These are phyloP conservation scores for Acidiella bohemica DNA, from an alignment of 495 filamentous ascomycete genomes.

Conservation along the genomic window DNA sequence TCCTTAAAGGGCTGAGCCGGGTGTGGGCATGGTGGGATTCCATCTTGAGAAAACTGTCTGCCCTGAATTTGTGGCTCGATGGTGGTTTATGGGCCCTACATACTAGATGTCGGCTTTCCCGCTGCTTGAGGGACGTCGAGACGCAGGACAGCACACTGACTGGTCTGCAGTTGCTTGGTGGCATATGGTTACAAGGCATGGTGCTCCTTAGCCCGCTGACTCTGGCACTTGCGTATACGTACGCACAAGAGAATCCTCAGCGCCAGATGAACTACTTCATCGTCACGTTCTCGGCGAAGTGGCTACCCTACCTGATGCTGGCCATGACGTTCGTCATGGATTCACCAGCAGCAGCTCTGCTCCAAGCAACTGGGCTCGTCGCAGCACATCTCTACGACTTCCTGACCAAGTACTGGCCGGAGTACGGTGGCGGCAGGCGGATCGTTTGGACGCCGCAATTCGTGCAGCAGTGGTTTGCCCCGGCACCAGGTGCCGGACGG, in stretches of 20 bases:
- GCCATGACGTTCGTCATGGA: conserved; percentile 48
- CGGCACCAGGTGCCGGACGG: conserved; percentile 26
- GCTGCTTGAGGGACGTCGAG: neutral
- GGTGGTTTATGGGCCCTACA: conserved; percentile 54
- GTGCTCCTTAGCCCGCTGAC: conserved; percentile 45
- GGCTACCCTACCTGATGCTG: conserved; percentile 64
- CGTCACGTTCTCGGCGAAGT: conserved; percentile 60
- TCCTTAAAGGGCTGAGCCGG: conserved; percentile 51
- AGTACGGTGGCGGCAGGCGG: conserved; percentile 66
- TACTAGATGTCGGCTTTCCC: conserved; percentile 24
- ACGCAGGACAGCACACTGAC: conserved; percentile 3
- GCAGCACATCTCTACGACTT: conserved; percentile 83
- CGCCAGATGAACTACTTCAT: conserved; percentile 57
- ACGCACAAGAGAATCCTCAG: conserved; percentile 66
- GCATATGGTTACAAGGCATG: conserved; percentile 11
- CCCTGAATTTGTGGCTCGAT: conserved; percentile 58
- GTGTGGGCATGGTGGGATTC: conserved; percentile 82
- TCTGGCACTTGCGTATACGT: conserved; percentile 68
- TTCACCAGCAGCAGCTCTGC: conserved; percentile 35
- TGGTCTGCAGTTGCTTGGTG: conserved; percentile 9
- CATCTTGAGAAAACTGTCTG: conserved; percentile 65
- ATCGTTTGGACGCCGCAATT: conserved; percentile 54
- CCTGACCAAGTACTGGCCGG: conserved; percentile 65
- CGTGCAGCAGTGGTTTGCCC: conserved; percentile 45
- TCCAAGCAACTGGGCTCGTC: conserved; percentile 54